Evolutionary conservation across 306 rosid genomes (phyloP).

Genomic region (Oemleria cerasiformis): DNA sequence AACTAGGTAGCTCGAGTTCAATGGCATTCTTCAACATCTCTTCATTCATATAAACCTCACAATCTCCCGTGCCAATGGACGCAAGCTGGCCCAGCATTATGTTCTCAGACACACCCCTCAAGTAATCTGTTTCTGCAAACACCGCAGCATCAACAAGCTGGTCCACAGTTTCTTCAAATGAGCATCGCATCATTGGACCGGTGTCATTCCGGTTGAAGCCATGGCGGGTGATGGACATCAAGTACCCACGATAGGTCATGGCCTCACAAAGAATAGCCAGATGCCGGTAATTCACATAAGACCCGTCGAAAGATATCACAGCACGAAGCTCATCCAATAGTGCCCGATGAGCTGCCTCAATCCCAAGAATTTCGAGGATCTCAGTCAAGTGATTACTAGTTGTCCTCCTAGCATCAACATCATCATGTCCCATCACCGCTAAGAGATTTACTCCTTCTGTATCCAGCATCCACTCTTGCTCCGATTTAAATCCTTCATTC

Average conservation of each 20-base stretch:
- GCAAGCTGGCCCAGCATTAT: constrained; percentile 97
- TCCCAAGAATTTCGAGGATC: constrained; percentile 92
- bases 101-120: constrained; percentile 91
- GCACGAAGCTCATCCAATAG: constrained; percentile 81
- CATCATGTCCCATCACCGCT: constrained; percentile 88
- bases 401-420: constrained; percentile 81
- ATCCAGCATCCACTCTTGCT: constrained; percentile 96
- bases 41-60: constrained; percentile 81
- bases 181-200: constrained; percentile 98
- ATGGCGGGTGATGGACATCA: constrained; percentile 90
- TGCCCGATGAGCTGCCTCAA: constrained; percentile 89
- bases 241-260: constrained; percentile 93
- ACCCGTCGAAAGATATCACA: constrained; percentile 98
- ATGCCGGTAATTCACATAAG: constrained; percentile 91
- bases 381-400: constrained; percentile 93
- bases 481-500: constrained; percentile 74
- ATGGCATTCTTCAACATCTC: constrained; percentile 95
- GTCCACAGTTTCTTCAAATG: constrained; percentile 96
- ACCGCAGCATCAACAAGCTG: constrained; percentile 95
- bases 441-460: constrained; percentile 95
- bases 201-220: constrained; percentile 92
- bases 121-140: constrained; percentile 73
- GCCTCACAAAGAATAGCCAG: constrained; percentile 95
- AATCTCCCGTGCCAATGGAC: constrained; percentile 90
- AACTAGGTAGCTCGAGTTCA: constrained; percentile 93